Evolutionary conservation across 2,329 filamentous ascomycete species (phyloP).

Genomic region (Trichocomaceae sp.): DNA sequence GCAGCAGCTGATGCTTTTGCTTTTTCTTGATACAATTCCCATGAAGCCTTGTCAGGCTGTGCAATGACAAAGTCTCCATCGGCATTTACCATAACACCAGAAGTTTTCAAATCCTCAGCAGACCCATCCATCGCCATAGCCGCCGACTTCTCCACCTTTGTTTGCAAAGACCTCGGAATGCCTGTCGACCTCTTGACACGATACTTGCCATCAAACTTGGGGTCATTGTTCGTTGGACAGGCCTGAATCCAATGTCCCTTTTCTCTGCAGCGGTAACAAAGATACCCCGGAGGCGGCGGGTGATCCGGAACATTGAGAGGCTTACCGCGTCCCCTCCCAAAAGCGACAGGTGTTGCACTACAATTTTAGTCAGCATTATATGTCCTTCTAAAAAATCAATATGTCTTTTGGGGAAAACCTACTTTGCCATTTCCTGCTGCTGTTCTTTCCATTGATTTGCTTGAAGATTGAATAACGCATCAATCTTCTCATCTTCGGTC

Average conservation of each 20-base stretch:
- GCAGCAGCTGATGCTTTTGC: slow-evolving; percentile 78
- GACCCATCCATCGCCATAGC: slow-evolving; percentile 66
- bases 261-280: slow-evolving; percentile 92
- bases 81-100: slow-evolving; percentile 94
- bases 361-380: slow-evolving; percentile 20
- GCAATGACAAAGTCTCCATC: slow-evolving; percentile 97
- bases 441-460: slow-evolving; percentile 89
- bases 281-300: slow-evolving; percentile 85
- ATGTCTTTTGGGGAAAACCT: slow-evolving; percentile 23
- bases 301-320: slow-evolving; percentile 75
- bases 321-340: slow-evolving; percentile 33
- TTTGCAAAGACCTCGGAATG: slow-evolving; percentile 90
- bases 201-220: slow-evolving; percentile 87
- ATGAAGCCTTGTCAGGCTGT: slow-evolving; percentile 88
- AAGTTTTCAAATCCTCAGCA: slow-evolving; percentile 72
- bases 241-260: slow-evolving; percentile 99
- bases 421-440: slow-evolving; percentile 87
- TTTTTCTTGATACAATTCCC: slow-evolving; percentile 96
- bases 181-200: slow-evolving; percentile 94
- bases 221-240: slow-evolving; percentile 97
- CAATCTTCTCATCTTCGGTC: slow-evolving; percentile 90
- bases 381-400: slow-evolving; percentile 11
- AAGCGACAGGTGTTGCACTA: slow-evolving; percentile 41
- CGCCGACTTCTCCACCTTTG: slow-evolving; percentile 87
- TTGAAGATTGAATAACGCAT: slow-evolving; percentile 83